Base-by-base conservation (phyloP, 2,329 filamentous ascomycete species). In the Cryoendolithus antarcticus region DNA sequence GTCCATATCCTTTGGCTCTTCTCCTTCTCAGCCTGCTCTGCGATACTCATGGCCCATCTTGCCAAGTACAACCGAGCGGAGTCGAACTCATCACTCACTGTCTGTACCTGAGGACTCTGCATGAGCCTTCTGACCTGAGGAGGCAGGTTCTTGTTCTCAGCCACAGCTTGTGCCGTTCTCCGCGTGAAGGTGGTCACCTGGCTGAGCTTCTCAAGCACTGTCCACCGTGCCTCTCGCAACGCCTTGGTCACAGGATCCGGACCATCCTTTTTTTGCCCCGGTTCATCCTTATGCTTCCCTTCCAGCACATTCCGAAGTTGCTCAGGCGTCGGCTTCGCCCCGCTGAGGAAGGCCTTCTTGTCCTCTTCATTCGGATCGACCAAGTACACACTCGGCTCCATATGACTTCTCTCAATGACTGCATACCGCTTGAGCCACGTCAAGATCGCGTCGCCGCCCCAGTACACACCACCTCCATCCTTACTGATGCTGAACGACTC, bases 11-110 rank as follows among this genome's bases (percentile, higher is more conserved):
- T 72, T 59, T 88, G 82, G 37, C 78, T 83, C 15, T 81, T 71
- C 52, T 98, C 91, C 30, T 78, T 72, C 55, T 98, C 91, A 52
- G 88, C 89, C 64, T 98, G 91, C 59, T 98, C 93, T 0, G 91
- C 88, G 47, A 98, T 94, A 6, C 86, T 86, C 91, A 98, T 96
- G 2, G 91, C 91, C 91, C 91, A 98, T 46, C 91, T 74, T 13
- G 91, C 91, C 30, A 98, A 71, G 56, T 98, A 98, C 43, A 98
- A 72, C 47, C 91, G 75, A 3, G 93, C 91, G 53, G 86, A 94
- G 65, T 98, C 93, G 52, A 95, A 98, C 57, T 98, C 93, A 44
- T 96, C 88, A 56, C 95, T 88, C 13, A 98, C 61, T 0, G 84
- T 95, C 64, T 95, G 88, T 0, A 98, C 86, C 55, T 98, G 88